phyloP scores from a whole-genome alignment of 768 basidiomycete genomes.

The Leccinum uliginosum region DNA sequence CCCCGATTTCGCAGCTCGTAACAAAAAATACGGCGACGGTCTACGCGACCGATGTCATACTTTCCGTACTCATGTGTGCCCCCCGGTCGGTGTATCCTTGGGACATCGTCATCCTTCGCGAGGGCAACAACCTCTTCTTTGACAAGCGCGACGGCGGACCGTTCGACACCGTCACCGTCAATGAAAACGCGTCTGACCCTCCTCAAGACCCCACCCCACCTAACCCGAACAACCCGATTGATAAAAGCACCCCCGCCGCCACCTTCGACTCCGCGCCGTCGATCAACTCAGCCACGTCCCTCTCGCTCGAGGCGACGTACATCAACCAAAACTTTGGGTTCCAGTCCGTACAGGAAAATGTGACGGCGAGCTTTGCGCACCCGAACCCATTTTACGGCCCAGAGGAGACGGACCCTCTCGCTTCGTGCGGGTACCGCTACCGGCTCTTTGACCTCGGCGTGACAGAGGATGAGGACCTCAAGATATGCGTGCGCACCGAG shows the following conservation, averaged over 20 bases:
- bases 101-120: conserved; percentile 95
- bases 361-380: conserved; percentile 69
- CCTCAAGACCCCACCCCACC: conserved; percentile 78
- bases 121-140: conserved; percentile 90
- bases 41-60: conserved; percentile 93
- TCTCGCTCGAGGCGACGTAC: conserved; percentile 96
- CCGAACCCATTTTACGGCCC: conserved; percentile 95
- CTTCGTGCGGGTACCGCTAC: conserved; percentile 95
- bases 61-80: conserved; percentile 94
- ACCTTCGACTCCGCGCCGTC: conserved; percentile 60
- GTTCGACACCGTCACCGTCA: conserved; percentile 96
- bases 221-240: conserved; percentile 73
- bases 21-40: conserved; percentile 77
- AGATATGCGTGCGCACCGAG: conserved; percentile 91
- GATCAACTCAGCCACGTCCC: conserved; percentile 89
- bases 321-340: conserved; percentile 99
- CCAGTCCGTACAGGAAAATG: conserved; percentile 82
- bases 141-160: conserved; percentile 98
- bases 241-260: conserved; percentile 42
- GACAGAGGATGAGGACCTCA: conserved; percentile 86
- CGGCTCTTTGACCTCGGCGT: conserved; percentile 91
- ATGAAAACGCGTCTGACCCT: conserved; percentile 96
- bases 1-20: conserved; percentile 52
- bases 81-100: conserved; percentile 95
- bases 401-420: conserved; percentile 92